Evolutionary conservation across 805 yeast genomes (phyloP), one percentile per base, ranked within the genome.

Genomic region (Debaryomyces tyrocola): DNA sequence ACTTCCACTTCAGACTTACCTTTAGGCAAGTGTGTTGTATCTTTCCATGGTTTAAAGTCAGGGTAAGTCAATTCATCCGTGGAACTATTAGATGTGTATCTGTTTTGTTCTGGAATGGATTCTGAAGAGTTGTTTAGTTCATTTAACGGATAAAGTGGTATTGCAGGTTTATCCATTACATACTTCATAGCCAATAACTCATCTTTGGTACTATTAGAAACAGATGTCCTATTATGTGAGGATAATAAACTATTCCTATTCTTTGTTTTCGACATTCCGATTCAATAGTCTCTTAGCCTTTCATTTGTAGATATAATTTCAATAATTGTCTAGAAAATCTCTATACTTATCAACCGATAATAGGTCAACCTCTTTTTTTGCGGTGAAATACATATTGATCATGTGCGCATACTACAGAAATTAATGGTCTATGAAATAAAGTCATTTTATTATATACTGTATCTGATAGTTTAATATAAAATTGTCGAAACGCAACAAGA

Each of bases 31-130:
- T 57, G 56, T n/a, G 61, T 58, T 5, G 76, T 73, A 55, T 83
- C 89, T 34, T 69, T 67, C 94, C 95, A 88, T 0, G 90, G 85
- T 34, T 64, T 66, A 59, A 80, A 87, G 60, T 87, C 96, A 0
- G 96, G 96, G 54, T 77, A 86, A 6, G 66, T 65, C 6, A 44
- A 21, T 2, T 17, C 18, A 4, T n/a, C 15, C 27, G 35, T n/a
- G 6, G 14, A 7, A 31, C 33, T 40, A 35, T 27, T 14, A 24
- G 31, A 18, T 24, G 10, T n/a, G 31, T 28, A 20, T 31, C 27
- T 28, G 20, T 31, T 27, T 43, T 37, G n/a, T 17, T 39, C 37
- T 18, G 34, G 4, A 17, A 21, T n/a, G 6, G 21, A 14, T 14
- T 46, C 50, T 12, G 36, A 44, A 20, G 37, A 9, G 31, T 21